These are phyloP conservation scores for Huntiella bhutanensis DNA, from an alignment of 2,329 filamentous ascomycete genomes.

Conservation along the genomic window DNA sequence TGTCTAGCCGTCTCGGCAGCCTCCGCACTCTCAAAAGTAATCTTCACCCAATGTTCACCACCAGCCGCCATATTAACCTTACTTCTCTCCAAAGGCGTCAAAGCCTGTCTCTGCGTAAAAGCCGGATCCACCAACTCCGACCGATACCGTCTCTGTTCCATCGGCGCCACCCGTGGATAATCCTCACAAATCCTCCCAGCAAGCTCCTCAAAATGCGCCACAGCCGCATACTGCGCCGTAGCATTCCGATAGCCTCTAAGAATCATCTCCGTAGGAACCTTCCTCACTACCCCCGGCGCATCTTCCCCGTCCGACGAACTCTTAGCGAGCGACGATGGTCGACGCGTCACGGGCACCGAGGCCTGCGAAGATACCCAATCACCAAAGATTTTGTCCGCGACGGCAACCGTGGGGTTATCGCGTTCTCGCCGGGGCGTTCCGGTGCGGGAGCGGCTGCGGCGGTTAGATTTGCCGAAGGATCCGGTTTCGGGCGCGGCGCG, in stretches of 20 bases:
- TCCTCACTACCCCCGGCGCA: conserved; percentile 18
- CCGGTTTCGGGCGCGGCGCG: conserved; percentile 40
- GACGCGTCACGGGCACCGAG: conserved; percentile 12
- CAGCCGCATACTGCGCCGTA: conserved; percentile 62
- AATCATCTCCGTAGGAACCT: conserved; percentile 51
- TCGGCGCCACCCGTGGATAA: conserved; percentile 70
- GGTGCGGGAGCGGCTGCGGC: conserved; percentile 42
- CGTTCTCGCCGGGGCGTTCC: conserved; percentile 34
- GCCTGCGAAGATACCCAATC: conserved; percentile 34
- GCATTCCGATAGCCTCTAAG: conserved; percentile 58
- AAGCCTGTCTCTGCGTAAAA: conserved; percentile 41
- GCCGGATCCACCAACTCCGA: conserved; percentile 55
- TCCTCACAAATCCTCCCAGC: conserved; percentile 82
- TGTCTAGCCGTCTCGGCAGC: conserved; percentile 52
- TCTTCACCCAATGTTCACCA: conserved; percentile 81
- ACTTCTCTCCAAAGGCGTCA: conserved; percentile 54
- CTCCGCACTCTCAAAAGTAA: conserved; percentile 58
- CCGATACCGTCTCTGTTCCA: conserved; percentile 50
- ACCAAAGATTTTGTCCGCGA: conserved; percentile 42
- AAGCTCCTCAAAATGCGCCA: conserved; percentile 73
- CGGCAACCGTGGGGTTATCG: conserved; percentile 42
- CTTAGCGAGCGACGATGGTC: conserved; percentile 9
- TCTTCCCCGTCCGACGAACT: conserved; percentile 12
- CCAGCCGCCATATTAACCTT: conserved; percentile 69
- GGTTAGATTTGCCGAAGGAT: conserved; percentile 48